phyloP scores from a whole-genome alignment of 2,329 filamentous ascomycete species.

The Alternaria tenuissima region DNA sequence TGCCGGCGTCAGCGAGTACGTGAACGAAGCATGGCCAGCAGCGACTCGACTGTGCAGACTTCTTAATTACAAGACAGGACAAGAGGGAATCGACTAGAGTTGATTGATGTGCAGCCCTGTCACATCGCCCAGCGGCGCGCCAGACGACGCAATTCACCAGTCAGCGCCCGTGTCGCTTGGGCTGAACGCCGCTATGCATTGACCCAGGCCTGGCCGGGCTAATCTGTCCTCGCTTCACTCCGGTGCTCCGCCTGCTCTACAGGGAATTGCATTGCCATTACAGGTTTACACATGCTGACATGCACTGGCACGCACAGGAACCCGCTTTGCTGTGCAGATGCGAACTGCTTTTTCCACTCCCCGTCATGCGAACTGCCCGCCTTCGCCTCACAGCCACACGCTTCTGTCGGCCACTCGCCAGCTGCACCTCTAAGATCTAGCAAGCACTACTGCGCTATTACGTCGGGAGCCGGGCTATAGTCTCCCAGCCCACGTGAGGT shows the following conservation, averaged over 20 bases:
- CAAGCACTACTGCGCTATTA: constrained; percentile 13
- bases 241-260: constrained; percentile 9
- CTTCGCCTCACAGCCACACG: neutral
- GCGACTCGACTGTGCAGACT: constrained; percentile 37
- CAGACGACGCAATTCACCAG: constrained; percentile 37
- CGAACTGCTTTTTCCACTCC: neutral
- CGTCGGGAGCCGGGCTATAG: constrained; percentile 4
- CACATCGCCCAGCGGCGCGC: constrained; percentile 28
- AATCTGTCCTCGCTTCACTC: constrained; percentile 13
- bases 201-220: constrained; percentile 12
- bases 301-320: constrained; percentile 1
- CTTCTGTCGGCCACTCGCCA: neutral
- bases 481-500: constrained; percentile 4
- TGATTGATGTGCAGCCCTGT: constrained; percentile 38
- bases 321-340: neutral
- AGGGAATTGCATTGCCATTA: neutral
- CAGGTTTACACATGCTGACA: neutral
- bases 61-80: constrained; percentile 31
- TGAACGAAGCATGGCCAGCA: constrained; percentile 30
- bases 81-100: constrained; percentile 17
- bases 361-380: neutral
- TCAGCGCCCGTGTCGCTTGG: constrained; percentile 20
- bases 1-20: constrained; percentile 28
- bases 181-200: constrained; percentile 5
- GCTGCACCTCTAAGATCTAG: neutral